These are phyloP conservation scores for Aspergillus brasiliensis DNA, from an alignment of 2,329 filamentous ascomycete genomes.

Conservation along the genomic window DNA sequence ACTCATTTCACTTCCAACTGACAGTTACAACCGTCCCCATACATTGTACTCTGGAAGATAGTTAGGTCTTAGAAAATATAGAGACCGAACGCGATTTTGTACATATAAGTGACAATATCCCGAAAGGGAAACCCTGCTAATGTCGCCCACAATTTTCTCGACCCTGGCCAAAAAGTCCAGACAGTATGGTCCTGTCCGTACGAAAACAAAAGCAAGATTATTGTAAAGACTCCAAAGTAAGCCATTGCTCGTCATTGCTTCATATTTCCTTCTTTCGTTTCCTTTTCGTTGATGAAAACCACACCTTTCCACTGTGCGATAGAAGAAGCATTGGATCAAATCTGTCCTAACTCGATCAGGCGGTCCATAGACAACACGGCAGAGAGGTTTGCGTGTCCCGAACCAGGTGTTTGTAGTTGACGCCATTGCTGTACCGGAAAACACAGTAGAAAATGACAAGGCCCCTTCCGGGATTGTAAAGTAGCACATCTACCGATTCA, in stretches of 20 bases:
- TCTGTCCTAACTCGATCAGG: not conserved
- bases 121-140: not conserved
- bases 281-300: not conserved
- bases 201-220: not conserved
- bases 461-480: not conserved
- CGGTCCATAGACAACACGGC: not conserved
- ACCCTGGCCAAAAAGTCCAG: too few relatives aligned
- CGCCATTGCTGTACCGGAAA: conserved; percentile 33
- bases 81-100: not conserved
- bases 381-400: not conserved
- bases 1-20: not conserved
- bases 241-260: not conserved
- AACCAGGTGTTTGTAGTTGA: conserved; percentile 18
- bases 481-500: not conserved
- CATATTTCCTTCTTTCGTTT: not conserved
- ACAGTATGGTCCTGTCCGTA: too few relatives aligned
- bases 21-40: not conserved
- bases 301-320: not conserved
- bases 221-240: not conserved
- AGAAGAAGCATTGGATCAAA: not conserved
- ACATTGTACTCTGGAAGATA: not conserved
- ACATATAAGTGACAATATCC: not conserved
- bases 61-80: not conserved
- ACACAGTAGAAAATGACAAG: conserved; percentile 16
- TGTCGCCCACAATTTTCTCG: too few relatives aligned